A percentile compares a stretch with the other conserved stretches of the same genome.
phyloP scores from a whole-genome alignment of 2,329 filamentous ascomycete species.

The Diaporthe vexans region DNA sequence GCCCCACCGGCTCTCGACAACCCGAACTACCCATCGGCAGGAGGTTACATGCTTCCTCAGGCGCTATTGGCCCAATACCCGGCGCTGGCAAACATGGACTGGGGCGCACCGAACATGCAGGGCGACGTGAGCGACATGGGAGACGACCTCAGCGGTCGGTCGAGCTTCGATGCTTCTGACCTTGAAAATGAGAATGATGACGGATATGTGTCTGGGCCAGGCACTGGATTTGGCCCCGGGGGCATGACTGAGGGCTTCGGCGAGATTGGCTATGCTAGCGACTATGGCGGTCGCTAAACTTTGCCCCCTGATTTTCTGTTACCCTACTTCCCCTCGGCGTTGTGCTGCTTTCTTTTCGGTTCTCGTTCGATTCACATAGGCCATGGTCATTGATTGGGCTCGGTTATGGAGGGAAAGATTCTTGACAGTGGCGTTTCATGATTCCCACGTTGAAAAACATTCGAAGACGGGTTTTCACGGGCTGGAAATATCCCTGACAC shows the following conservation, averaged over 20 bases:
- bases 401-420: background rate
- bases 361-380: slow-evolving; percentile 14
- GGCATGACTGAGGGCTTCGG: slow-evolving; percentile 68
- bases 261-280: slow-evolving; percentile 67
- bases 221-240: slow-evolving; percentile 71
- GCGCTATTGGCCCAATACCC: slow-evolving; percentile 94
- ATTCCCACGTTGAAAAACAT: slow-evolving; percentile 30
- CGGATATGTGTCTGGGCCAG: slow-evolving; percentile 75
- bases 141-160: slow-evolving; percentile 82
- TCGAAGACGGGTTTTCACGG: slow-evolving; percentile 22
- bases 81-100: slow-evolving; percentile 90
- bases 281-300: slow-evolving; percentile 61
- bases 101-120: slow-evolving; percentile 76
- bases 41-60: slow-evolving; percentile 81
- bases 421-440: slow-evolving; percentile 30
- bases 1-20: slow-evolving; percentile 71
- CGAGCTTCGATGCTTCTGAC: slow-evolving; percentile 86
- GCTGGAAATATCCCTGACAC: slow-evolving; percentile 27
- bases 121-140: slow-evolving; percentile 80
- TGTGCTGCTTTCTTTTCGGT: background rate
- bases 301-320: background rate
- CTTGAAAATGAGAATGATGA: slow-evolving; percentile 79
- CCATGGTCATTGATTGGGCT: slow-evolving; percentile 3
- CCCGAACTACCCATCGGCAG: slow-evolving; percentile 67
- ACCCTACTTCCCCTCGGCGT: background rate